Conservation (phyloP, 805 yeast genomes). For the Candida ulmi region DNA sequence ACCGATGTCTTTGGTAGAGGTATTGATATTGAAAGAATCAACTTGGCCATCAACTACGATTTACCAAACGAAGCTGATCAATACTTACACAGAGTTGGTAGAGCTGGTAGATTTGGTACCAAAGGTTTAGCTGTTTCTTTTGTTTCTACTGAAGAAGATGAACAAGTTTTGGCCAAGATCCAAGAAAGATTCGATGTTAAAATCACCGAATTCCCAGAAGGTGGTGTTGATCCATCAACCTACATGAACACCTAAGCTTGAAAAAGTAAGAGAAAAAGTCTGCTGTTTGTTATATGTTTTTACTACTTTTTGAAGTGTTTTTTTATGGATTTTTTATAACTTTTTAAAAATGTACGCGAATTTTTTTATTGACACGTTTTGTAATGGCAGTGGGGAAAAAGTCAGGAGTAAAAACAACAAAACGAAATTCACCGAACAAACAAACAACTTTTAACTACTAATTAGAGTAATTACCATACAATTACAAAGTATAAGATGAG, state of each 20-base stretch:
- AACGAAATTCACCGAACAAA: too few relatives aligned
- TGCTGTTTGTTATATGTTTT: not conserved
- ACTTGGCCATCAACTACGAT: constrained; percentile 96
- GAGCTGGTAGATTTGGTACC: constrained; percentile 99
- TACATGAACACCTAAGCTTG: constrained; percentile 81
- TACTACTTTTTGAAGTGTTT: too few relatives aligned
- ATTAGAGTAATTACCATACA: too few relatives aligned
- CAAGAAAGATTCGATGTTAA: constrained; percentile 97
- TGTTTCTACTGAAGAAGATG: constrained; percentile 80
- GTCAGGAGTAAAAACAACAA: too few relatives aligned
- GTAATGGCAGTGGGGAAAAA: not conserved
- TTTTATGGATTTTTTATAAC: too few relatives aligned
- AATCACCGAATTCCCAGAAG: constrained; percentile 92
- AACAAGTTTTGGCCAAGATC: constrained; percentile 83
- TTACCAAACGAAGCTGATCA: constrained; percentile 96
- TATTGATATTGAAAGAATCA: constrained; percentile 98
- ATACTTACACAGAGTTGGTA: constrained; percentile 97
- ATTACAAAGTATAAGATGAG: too few relatives aligned
- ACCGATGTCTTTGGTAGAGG: constrained; percentile 99
- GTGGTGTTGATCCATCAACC: constrained; percentile 95
- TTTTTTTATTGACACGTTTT: not conserved
- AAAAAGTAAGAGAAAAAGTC: too few relatives aligned
- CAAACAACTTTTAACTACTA: too few relatives aligned
- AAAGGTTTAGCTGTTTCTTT: constrained; percentile 95
- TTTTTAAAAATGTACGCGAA: too few relatives aligned